A percentile compares a stretch with the other conserved stretches of the same genome.
phyloP scores from a whole-genome alignment of 352 stramenopile genomes.

The Globisporangium alternatum region DNA sequence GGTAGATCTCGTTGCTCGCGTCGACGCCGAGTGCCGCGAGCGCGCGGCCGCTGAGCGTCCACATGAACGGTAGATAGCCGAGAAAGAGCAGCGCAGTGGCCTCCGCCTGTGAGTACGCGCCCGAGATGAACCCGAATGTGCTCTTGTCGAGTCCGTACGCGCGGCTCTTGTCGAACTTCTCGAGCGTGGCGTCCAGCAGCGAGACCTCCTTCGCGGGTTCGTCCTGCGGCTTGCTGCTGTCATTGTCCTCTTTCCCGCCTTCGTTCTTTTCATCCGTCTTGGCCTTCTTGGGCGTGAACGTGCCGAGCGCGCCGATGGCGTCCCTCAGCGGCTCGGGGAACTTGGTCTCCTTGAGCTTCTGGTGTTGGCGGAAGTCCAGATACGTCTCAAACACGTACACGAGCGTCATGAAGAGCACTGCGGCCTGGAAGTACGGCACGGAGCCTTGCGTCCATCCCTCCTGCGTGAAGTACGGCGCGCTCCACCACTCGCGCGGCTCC shows the following conservation, averaged over 20 bases:
- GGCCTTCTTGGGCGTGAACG: constrained; percentile 31
- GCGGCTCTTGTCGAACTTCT: constrained; percentile 92
- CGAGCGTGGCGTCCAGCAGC: constrained; percentile 82
- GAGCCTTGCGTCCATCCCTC: constrained; percentile 42
- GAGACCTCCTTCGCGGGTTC: constrained; percentile 25
- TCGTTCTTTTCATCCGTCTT: constrained; percentile 31
- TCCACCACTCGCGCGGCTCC: constrained; percentile 33
- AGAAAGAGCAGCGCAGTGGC: constrained; percentile 85
- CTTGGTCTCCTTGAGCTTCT: constrained; percentile 78
- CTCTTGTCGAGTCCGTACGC: constrained; percentile 96
- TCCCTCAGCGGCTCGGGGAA: constrained; percentile 57
- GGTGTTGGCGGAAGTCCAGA: constrained; percentile 90
- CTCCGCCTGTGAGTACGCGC: constrained; percentile 84
- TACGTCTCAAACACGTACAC: constrained; percentile 94
- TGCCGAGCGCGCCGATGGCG: constrained; percentile 48
- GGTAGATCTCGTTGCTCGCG: constrained; percentile 79
- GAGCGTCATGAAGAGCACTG: constrained; percentile 85
- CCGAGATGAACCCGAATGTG: constrained; percentile 91
- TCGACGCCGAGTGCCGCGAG: constrained; percentile 56
- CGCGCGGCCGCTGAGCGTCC: constrained; percentile 78
- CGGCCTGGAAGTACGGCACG: constrained; percentile 68
- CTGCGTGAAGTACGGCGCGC: constrained; percentile 52
- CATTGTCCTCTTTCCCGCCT: constrained; percentile 17
- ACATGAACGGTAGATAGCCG: constrained; percentile 93
- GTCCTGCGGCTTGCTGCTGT: not conserved